Evolutionary conservation across 2,329 filamentous ascomycete species (phyloP), one percentile per base, ranked within the genome.

Genomic region (Arthrobotrys conoides): DNA sequence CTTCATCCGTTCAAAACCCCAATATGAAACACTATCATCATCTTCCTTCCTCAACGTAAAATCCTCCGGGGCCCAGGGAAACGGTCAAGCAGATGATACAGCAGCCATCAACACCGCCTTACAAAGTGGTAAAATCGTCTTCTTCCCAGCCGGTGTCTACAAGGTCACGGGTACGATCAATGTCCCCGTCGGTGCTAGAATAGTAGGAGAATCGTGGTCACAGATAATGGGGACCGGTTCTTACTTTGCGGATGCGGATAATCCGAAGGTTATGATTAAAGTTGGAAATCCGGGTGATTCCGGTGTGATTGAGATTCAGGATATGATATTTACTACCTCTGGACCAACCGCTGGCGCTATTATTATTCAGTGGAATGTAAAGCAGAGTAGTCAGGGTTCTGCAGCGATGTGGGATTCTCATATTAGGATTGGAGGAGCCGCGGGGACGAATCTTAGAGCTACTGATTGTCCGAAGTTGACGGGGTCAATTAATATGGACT

Each of bases 71-170:
- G 94, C 94, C 82, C 92, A 90, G 85, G 96, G 96, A 82, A 94
- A 99, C 82, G 96, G 95, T 65, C 84, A 86, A 24, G 93, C 93
- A 0, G 95, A 98, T 82, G 96, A 98, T 83, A 97, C 94, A n/a
- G 89, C 88, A 3, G 92, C 91, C 14, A 91, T 99, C 82, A 94
- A 97, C 84, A 88, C 88, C 69, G 87, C 66, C 5, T 98, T 81
- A 87, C 44, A 24, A 16, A 88, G 0, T 89, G 89, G 80, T 87
- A 86, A 88, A 79, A 85, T 90, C 63, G 80, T 84, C 2, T 87
- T 83, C 80, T 71, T 76, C 57, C 72, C 72, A 12, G 48, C 80
- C 82, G 89, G 89, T 61, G 83, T 87, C 6, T 91, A 90, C 83
- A 84, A 84, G 61, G 84, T 89, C 18, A 88, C 86, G 0, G 82